A percentile compares a stretch with the other conserved stretches of the same genome.
Evolutionary conservation across 2,329 filamentous ascomycete genomes (phyloP).

Genomic region (Cladobotryum protrusum): DNA sequence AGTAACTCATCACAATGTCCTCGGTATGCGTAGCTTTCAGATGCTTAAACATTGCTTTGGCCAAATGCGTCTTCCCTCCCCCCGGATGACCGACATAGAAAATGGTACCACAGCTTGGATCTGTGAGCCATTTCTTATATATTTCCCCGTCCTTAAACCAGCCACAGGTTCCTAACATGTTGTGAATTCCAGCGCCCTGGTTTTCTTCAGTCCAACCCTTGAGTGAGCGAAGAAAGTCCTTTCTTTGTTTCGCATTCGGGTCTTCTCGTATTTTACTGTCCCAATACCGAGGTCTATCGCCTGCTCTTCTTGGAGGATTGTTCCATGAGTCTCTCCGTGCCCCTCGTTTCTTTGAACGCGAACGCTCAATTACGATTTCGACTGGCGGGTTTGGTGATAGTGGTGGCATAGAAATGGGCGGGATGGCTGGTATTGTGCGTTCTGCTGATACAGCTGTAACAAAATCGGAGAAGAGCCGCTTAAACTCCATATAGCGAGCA

Average conservation of each 20-base stretch:
- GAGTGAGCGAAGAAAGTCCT: conserved; percentile 13
- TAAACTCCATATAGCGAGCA: conserved; percentile 11
- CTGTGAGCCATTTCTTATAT: conserved; percentile 15
- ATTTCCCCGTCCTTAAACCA: conserved; percentile 13
- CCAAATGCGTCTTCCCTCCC: conserved; percentile 18
- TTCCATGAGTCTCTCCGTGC: neutral
- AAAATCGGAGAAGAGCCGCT: conserved; percentile 10
- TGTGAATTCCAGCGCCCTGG: conserved; percentile 9
- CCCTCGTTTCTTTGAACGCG: conserved; percentile 1
- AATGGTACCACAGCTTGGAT: conserved; percentile 8
- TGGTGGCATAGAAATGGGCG: neutral
- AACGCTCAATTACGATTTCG: neutral
- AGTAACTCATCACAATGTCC: conserved; percentile 17
- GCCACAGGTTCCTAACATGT: conserved; percentile 13
- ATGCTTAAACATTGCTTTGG: conserved; percentile 16
- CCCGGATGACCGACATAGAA: conserved; percentile 14
- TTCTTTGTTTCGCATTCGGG: neutral
- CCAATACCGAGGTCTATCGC: conserved; percentile 1
- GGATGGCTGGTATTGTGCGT: conserved; percentile 3
- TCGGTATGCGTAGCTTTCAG: conserved; percentile 7
- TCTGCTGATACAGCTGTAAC: conserved; percentile 1
- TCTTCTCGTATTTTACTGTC: conserved; percentile 2
- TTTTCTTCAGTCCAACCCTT: conserved; percentile 13
- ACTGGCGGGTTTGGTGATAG: conserved; percentile 1
- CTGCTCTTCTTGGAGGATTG: neutral